Percentiles rank a stretch among this genome's conserved stretches.
Evolutionary conservation across 2,329 filamentous ascomycete genomes (phyloP).

Genomic region (Exophiala aquamarina): DNA sequence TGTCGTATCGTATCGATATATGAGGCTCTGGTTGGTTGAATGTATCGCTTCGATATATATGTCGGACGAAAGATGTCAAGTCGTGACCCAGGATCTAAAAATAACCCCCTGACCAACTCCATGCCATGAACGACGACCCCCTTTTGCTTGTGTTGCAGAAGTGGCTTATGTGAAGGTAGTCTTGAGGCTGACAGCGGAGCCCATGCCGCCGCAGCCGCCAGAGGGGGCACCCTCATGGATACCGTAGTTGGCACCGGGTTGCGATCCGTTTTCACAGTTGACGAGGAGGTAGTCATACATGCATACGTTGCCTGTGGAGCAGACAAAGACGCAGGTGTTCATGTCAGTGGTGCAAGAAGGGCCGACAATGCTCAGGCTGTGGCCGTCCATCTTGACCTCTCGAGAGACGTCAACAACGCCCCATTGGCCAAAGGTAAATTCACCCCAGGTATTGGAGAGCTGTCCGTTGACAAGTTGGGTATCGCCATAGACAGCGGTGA

Average conservation of each 20-base stretch:
- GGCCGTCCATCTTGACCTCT: conserved; percentile 30
- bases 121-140: no score
- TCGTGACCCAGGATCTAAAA: no score
- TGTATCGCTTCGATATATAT: no score
- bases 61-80: no score
- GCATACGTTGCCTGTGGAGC: conserved; percentile 21
- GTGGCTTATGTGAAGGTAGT: conserved; percentile 20
- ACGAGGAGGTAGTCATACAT: conserved; percentile 22
- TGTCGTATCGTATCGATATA: no score
- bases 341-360: conserved; percentile 27
- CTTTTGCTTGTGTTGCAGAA: no score
- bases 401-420: conserved; percentile 28
- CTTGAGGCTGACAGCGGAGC: conserved; percentile 22
- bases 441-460: conserved; percentile 28
- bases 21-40: no score
- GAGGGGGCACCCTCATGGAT: conserved; percentile 22
- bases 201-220: conserved; percentile 28
- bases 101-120: no score
- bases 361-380: conserved; percentile 25
- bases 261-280: conserved; percentile 28
- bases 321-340: conserved; percentile 29
- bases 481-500: conserved; percentile 24
- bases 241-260: conserved; percentile 26
- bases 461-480: conserved; percentile 28
- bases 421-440: conserved; percentile 27